Evolutionary conservation across 2,329 filamentous ascomycete genomes (phyloP).

Genomic region (Venturia pyrina): DNA sequence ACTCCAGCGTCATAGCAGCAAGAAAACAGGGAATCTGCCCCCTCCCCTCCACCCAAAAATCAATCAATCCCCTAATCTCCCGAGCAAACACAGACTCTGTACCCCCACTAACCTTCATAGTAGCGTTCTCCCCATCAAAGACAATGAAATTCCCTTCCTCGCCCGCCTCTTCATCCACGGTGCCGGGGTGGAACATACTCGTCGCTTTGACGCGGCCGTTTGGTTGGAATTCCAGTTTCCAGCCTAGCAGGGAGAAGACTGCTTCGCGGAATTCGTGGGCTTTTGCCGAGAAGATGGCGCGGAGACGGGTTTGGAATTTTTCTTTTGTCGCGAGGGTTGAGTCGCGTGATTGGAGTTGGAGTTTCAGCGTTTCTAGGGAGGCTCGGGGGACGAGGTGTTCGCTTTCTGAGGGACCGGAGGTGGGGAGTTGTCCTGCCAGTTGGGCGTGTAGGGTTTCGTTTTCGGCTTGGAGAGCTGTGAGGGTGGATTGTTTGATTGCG

Average conservation of each 20-base stretch:
- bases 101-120: slow-evolving; percentile 95
- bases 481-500: slow-evolving; percentile 70
- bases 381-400: slow-evolving; percentile 62
- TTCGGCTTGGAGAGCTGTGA: slow-evolving; percentile 68
- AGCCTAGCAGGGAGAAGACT: slow-evolving; percentile 83
- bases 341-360: slow-evolving; percentile 56
- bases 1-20: slow-evolving; percentile 83
- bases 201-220: slow-evolving; percentile 93
- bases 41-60: slow-evolving; percentile 92
- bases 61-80: slow-evolving; percentile 76
- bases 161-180: slow-evolving; percentile 50
- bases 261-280: slow-evolving; percentile 92
- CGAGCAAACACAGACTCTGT: slow-evolving; percentile 76
- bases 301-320: slow-evolving; percentile 76
- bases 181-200: slow-evolving; percentile 62
- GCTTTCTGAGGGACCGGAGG: slow-evolving; percentile 20
- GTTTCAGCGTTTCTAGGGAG: slow-evolving; percentile 63
- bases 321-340: slow-evolving; percentile 51
- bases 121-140: slow-evolving; percentile 87
- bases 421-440: slow-evolving; percentile 30
- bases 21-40: slow-evolving; percentile 91
- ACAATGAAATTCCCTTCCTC: slow-evolving; percentile 52
- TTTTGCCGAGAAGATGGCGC: slow-evolving; percentile 87
- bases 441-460: slow-evolving; percentile 74
- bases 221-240: slow-evolving; percentile 93